Base-by-base conservation (phyloP, 2,329 filamentous ascomycete genomes). In the Aureobasidium leucospermi region DNA sequence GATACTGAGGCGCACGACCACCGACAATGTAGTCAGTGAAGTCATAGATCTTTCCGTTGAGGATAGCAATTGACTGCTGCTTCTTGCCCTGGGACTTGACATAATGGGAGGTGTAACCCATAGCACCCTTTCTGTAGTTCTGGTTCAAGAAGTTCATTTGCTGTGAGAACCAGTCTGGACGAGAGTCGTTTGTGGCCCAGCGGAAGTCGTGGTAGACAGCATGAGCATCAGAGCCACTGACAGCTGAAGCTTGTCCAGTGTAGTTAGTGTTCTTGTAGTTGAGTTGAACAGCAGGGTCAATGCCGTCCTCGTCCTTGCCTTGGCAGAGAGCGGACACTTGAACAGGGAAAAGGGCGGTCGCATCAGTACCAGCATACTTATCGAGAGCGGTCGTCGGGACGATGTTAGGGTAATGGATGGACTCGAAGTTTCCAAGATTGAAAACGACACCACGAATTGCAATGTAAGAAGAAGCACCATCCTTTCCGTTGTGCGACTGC, bases 291-390 rank as follows among this genome's bases (percentile, higher is more conserved):
- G 85, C 81, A 3, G 82, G 81, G 68, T 90, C 81, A 49, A 88
- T 73, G 23, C 87, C 89, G 64, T 85, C 79, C 43, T 82, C 84
- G 64, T 85, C 79, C 34, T 82, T 83, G 61, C 93, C 94, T 61
- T 88, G 83, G 73, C 94, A 99, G 39, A 99, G 81, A 45, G 93
- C 91, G 4, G 88, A 95, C 15, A 99, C 93, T 71, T 99, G 94
- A 0, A 99, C 81, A 0, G 95, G 94, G 76, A 99, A 99, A 10
- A 99, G 80, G 41, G 82, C 79, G 23, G 89, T 95, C n/a, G 92
- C 86, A 68, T 99, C 95, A 45, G 84, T 76, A 57, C 94, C 94
- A 49, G 88, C 92, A 67, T 97, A 99, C 66, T 88, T 87, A 63
- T 87, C 78, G 48, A 97, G 74, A 7, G 79, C 75, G 63, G 84